phyloP scores from a whole-genome alignment of 306 rosid genomes.

The Quercus alba region DNA sequence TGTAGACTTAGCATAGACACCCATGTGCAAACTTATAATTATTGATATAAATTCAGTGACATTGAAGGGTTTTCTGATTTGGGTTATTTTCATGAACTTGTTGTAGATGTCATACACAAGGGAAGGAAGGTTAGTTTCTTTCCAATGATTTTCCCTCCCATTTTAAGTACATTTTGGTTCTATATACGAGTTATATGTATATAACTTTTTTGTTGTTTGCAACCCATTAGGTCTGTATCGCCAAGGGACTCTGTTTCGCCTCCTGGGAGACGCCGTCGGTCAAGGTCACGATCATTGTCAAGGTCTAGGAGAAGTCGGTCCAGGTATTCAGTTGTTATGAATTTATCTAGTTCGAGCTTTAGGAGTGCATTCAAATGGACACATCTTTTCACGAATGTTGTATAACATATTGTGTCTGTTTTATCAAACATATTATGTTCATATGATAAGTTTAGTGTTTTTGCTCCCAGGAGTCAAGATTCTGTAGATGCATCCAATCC shows the following conservation, averaged over 20 bases:
- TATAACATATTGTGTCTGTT: not conserved
- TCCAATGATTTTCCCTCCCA: not conserved
- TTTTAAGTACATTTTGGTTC: not conserved
- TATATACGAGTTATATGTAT: not conserved
- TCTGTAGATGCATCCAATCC: slow-evolving; percentile 31
- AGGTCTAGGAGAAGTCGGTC: slow-evolving; percentile 47
- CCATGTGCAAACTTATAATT: not conserved
- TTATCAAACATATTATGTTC: not conserved
- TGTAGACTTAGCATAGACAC: too few relatives aligned
- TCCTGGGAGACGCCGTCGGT: slow-evolving; percentile 32
- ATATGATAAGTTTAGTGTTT: slow-evolving; percentile 9
- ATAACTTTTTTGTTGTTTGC: slow-evolving; percentile 3
- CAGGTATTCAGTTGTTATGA: slow-evolving; percentile 18
- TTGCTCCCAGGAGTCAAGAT: slow-evolving; percentile 32
- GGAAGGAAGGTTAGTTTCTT: slow-evolving; percentile 32
- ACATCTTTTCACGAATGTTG: not conserved
- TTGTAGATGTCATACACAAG: slow-evolving; percentile 45
- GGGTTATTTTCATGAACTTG: not conserved
- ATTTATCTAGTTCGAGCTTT: not conserved
- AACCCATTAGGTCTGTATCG: slow-evolving; percentile 28
- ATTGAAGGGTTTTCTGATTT: slow-evolving; percentile 22
- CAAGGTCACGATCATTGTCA: slow-evolving; percentile 25
- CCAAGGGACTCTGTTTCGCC: slow-evolving; percentile 34
- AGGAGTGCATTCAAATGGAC: not conserved
- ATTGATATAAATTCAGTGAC: not conserved